These are phyloP conservation scores for Sergeia podlipaevii DNA, from an alignment of 208 protist species.

Conservation along the genomic window DNA sequence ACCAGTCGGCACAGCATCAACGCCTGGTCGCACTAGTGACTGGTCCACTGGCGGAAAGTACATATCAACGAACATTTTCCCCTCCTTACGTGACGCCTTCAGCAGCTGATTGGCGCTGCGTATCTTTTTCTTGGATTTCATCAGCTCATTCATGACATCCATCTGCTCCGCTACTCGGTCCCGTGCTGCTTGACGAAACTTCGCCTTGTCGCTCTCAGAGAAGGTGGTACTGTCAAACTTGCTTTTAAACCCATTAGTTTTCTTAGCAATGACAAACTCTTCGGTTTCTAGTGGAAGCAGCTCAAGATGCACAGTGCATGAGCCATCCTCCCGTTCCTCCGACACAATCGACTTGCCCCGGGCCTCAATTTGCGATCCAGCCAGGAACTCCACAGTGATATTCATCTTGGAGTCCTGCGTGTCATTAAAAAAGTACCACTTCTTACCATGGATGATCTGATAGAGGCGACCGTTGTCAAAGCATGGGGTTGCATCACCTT, in stretches of 20 bases:
- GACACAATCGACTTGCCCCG: slow-evolving; percentile 14
- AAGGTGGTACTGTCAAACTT: slow-evolving; percentile 25
- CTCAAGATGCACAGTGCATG: slow-evolving; percentile 21
- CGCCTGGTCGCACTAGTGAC: slow-evolving; percentile 41
- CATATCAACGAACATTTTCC: slow-evolving; percentile 40
- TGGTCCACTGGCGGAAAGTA: slow-evolving; percentile 37
- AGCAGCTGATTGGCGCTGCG: slow-evolving; percentile 30
- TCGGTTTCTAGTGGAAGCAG: slow-evolving; percentile 37
- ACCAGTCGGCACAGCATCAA: slow-evolving; percentile 23
- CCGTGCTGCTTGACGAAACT: slow-evolving; percentile 4
- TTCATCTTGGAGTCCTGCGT: slow-evolving; percentile 66
- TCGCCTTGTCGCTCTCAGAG: slow-evolving; percentile 10
- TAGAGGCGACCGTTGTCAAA: slow-evolving; percentile 61
- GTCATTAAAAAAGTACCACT: slow-evolving; percentile 83
- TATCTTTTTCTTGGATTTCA: slow-evolving; percentile 15
- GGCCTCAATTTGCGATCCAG: slow-evolving; percentile 14
- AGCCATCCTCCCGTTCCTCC: slow-evolving; percentile 11
- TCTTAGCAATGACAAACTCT: slow-evolving; percentile 33
- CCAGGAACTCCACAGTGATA: slow-evolving; percentile 43
- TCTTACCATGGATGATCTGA: slow-evolving; percentile 47
- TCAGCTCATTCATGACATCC: slow-evolving; percentile 15
- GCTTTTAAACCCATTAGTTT: slow-evolving; percentile 27
- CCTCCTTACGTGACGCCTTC: slow-evolving; percentile 22
- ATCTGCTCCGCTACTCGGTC: slow-evolving; percentile 14
- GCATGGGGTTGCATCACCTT: slow-evolving; percentile 41